phyloP scores from a whole-genome alignment of 169 alveolate genomes.

The Perkinsus olseni region DNA sequence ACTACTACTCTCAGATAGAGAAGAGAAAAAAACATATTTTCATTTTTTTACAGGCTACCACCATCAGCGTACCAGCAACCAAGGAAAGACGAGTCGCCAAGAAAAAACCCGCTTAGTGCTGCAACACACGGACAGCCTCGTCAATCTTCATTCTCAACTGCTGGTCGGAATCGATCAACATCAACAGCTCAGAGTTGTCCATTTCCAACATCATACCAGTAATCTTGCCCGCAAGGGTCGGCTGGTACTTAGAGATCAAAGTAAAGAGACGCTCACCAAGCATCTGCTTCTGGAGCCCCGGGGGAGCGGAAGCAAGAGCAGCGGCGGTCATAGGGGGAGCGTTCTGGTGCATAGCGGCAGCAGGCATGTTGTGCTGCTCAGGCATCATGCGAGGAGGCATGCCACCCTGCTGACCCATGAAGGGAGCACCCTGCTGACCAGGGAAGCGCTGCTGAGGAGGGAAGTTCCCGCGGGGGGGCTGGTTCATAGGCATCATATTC shows the following conservation, averaged over 20 bases:
- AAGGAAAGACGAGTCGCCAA: not conserved
- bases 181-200: slow-evolving; percentile 84
- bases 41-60: not conserved
- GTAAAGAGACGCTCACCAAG: slow-evolving; percentile 88
- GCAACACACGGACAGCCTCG: slow-evolving; percentile 79
- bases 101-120: slow-evolving; percentile 26
- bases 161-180: slow-evolving; percentile 71
- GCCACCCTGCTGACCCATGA: slow-evolving; percentile 33
- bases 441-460: slow-evolving; percentile 26
- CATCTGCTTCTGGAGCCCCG: slow-evolving; percentile 82
- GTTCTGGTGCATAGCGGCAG: slow-evolving; percentile 8
- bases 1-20: not conserved
- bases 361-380: slow-evolving; percentile 20
- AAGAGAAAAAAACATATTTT: not conserved
- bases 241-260: slow-evolving; percentile 76
- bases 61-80: not conserved
- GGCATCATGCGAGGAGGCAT: slow-evolving; percentile 8
- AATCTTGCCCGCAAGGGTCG: slow-evolving; percentile 85
- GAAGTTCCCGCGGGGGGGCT: slow-evolving; percentile 18
- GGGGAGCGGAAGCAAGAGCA: slow-evolving; percentile 67
- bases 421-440: slow-evolving; percentile 18
- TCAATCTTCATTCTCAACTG: slow-evolving; percentile 80
- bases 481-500: slow-evolving; percentile 11
- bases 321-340: slow-evolving; percentile 49
- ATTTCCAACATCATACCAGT: slow-evolving; percentile 94